A percentile compares a stretch with the other conserved stretches of the same genome.
Evolutionary conservation across 495 filamentous ascomycete species (phyloP).

Genomic region (Peziza echinospora): DNA sequence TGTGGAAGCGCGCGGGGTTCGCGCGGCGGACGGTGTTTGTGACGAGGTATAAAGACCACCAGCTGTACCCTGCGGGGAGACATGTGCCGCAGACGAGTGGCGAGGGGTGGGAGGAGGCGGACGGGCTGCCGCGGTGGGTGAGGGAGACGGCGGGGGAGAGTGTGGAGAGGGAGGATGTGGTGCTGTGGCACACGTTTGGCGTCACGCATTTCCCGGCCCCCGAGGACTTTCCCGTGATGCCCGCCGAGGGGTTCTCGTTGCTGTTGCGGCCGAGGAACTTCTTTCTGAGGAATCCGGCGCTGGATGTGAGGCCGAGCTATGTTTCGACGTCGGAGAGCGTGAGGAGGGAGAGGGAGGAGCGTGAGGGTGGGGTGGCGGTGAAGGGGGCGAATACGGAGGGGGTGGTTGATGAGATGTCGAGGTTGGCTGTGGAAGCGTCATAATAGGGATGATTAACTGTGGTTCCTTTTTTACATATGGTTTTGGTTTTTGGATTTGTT

Average conservation of each 20-base stretch:
- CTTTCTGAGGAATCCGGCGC: conserved; percentile 61
- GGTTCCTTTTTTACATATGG: too few species aligned
- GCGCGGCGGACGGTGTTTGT: conserved; percentile 81
- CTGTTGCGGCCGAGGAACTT: conserved; percentile 72
- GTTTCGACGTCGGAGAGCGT: conserved; percentile 35
- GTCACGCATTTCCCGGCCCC: conserved; percentile 79
- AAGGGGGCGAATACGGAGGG: too few species aligned
- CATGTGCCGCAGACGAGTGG: conserved; percentile 89
- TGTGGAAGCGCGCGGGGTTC: conserved; percentile 89
- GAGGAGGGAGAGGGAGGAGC: too few species aligned
- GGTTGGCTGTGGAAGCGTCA: too few species aligned
- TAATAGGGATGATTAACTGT: too few species aligned
- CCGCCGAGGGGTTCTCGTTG: conserved; percentile 70
- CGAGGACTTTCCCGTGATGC: conserved; percentile 93
- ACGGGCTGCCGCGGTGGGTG: conserved; percentile 68
- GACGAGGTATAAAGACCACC: conserved; percentile 61
- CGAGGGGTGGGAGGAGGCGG: conserved; percentile 54
- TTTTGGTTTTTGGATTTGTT: too few species aligned
- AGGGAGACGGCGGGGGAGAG: conserved; percentile 39
- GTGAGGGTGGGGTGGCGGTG: too few species aligned
- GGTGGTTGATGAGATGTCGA: conserved; percentile 26
- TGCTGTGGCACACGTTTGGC: conserved; percentile 94
- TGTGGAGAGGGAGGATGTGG: conserved; percentile 70
- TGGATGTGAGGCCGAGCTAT: conserved; percentile 74
- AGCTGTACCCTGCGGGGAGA: conserved; percentile 78